Conservation (phyloP, 768 basidiomycete genomes). For the Hygrocybe coccinea region DNA sequence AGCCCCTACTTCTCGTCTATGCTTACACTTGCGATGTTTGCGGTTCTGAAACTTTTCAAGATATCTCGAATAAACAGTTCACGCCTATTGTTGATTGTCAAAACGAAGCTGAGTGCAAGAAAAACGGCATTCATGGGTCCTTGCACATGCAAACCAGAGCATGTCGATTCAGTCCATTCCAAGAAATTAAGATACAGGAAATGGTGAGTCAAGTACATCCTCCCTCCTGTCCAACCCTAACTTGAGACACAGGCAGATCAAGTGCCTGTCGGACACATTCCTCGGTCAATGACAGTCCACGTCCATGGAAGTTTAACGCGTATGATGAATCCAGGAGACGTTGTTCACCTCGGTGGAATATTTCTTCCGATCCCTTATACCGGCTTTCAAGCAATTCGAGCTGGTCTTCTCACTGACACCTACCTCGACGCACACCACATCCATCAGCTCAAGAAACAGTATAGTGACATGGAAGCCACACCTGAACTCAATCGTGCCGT, state of each 20-base stretch:
- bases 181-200: constrained; percentile 98
- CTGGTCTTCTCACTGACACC: constrained; percentile 94
- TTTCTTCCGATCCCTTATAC: constrained; percentile 98
- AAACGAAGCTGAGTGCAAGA: constrained; percentile 78
- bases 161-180: constrained; percentile 95
- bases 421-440: constrained; percentile 91
- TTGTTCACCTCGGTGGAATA: constrained; percentile 91
- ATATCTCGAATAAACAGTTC: constrained; percentile 89
- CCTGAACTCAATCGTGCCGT: constrained; percentile 73
- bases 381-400: constrained; percentile 93
- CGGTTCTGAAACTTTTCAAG: constrained; percentile 97
- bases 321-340: constrained; percentile 90
- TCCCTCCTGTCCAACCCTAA: not conserved
- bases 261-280: constrained; percentile 99
- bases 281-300: constrained; percentile 97
- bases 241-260: constrained; percentile 74
- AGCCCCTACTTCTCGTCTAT: constrained; percentile 93
- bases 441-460: constrained; percentile 95
- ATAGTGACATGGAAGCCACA: constrained; percentile 89
- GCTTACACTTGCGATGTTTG: constrained; percentile 98
- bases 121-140: constrained; percentile 82
- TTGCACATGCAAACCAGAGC: constrained; percentile 98
- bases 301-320: constrained; percentile 87
- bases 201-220: constrained; percentile 56
- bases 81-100: constrained; percentile 85